phyloP scores from a whole-genome alignment of 352 stramenopile species.

The Phytophthora pluvialis region DNA sequence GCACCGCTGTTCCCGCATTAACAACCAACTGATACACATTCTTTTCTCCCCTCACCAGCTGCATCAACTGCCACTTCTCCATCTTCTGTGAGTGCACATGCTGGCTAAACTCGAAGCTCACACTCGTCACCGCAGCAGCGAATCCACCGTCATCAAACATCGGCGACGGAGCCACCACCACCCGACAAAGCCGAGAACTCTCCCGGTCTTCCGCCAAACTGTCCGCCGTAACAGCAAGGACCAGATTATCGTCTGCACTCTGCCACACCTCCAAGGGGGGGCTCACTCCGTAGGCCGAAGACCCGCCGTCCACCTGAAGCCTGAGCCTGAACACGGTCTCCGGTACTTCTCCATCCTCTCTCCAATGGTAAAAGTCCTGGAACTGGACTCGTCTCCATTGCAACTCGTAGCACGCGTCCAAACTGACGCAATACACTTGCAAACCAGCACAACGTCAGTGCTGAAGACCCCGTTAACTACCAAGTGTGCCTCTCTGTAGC shows the following conservation, averaged over 20 bases:
- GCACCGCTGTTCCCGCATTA: conserved; percentile 48
- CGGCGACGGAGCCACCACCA: conserved; percentile 55
- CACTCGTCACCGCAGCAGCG: conserved; percentile 24
- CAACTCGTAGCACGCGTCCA: conserved; percentile 46
- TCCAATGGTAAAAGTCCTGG: conserved; percentile 16
- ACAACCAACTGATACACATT: conserved; percentile 56
- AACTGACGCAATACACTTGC: conserved; percentile 59
- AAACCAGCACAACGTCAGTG: neutral
- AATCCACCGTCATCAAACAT: conserved; percentile 15
- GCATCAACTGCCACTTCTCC: conserved; percentile 61
- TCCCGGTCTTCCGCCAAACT: conserved; percentile 30
- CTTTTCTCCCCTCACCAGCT: conserved; percentile 13
- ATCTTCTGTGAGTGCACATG: conserved; percentile 36
- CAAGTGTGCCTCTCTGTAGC: conserved; percentile 2
- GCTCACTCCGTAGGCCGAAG: conserved; percentile 20
- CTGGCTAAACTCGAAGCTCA: conserved; percentile 49
- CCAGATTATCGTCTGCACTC: conserved; percentile 52
- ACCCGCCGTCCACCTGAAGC: conserved; percentile 27
- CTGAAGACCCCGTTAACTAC: neutral
- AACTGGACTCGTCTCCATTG: conserved; percentile 54
- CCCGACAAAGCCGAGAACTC: conserved; percentile 33
- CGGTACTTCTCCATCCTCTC: conserved; percentile 9
- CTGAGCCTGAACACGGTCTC: conserved; percentile 29
- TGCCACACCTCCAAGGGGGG: conserved; percentile 65
- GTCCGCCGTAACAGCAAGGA: conserved; percentile 50